Evolutionary conservation across 108 stramenopile species (phyloP), one percentile per base, ranked within the genome.

Genomic region (Cyclotella sp.): DNA sequence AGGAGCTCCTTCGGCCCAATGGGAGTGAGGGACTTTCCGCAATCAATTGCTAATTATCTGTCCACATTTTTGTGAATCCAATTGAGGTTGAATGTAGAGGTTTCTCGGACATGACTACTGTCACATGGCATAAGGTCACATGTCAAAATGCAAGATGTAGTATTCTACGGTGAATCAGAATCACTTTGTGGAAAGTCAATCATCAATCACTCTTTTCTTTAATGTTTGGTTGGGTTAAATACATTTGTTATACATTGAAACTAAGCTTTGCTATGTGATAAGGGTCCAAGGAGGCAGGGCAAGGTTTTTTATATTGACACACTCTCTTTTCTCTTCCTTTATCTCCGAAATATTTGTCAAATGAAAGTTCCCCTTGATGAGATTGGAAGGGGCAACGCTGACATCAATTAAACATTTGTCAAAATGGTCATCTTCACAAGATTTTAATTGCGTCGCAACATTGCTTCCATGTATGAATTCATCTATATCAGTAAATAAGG

Each of bases 401-500:
- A 61, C 34, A 39, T 39, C 34, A 39, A 61, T 4, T 34, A 10
- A 14, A 61, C 60, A 61, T 12, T 12, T 61, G 2, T 61, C 60
- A 7, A 11, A 2, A 39, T 3, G 18, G n/a, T 61, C 34, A 30
- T 39, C 60, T 39, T 39, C 12, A 39, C 60, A 61, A 4, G 60
- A 15, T 61, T 61, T 61, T 34, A 61, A 39, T 12, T 16, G 18
- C 6, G 29, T 21, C 34, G 60, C 3, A 61, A 13, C 59, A 51
- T 8, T 28, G 14, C 45, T 63, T 44, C 63, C 70, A 19, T 73
- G 24, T 1, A 49, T 65, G 41, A 68, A 58, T 61, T 79, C 78
- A 53, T 73, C 70, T n/a, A 79, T 73, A 34, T 79, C 78, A 42
- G 72, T 71, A 42, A 79, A 79, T 39, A 73, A 49, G 0, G 78